Conservation (phyloP, 306 rosid species). For the Geum urbanum region DNA sequence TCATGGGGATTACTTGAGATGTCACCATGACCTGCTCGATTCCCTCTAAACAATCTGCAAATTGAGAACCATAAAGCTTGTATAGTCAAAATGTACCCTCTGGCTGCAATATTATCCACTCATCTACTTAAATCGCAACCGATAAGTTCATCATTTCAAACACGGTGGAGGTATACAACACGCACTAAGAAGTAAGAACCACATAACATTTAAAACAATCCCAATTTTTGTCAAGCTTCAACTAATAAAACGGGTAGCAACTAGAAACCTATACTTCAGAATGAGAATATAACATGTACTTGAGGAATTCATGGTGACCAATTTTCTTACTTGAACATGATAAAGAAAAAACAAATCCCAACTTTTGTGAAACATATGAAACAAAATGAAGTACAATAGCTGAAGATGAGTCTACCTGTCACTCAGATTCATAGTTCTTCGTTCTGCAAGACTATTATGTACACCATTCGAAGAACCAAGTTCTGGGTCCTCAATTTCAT, state of each 20-base stretch:
- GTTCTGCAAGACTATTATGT: slow-evolving; percentile 42
- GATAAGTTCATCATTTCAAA: neutral
- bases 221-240: neutral
- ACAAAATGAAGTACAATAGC: slow-evolving; percentile 12
- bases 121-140: neutral
- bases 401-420: slow-evolving; percentile 42
- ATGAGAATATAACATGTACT: neutral
- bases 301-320: neutral
- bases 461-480: slow-evolving; percentile 28
- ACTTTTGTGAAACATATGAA: neutral
- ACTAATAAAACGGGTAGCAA: neutral
- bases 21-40: slow-evolving; percentile 35
- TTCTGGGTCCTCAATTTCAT: slow-evolving; percentile 45
- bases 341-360: neutral
- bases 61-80: slow-evolving; percentile 15
- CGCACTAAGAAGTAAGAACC: neutral
- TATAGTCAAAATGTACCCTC: neutral
- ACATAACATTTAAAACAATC: neutral
- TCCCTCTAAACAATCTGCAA: slow-evolving; percentile 56
- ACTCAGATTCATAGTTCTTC: slow-evolving; percentile 43
- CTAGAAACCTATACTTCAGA: neutral
- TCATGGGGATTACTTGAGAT: no score
- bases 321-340: neutral
- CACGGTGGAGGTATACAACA: neutral
- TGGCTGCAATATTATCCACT: neutral